Percentiles rank a stretch among this genome's conserved stretches.
phyloP scores from a whole-genome alignment of 176 grass and related monocot species.

The Oryza glaberrima region DNA sequence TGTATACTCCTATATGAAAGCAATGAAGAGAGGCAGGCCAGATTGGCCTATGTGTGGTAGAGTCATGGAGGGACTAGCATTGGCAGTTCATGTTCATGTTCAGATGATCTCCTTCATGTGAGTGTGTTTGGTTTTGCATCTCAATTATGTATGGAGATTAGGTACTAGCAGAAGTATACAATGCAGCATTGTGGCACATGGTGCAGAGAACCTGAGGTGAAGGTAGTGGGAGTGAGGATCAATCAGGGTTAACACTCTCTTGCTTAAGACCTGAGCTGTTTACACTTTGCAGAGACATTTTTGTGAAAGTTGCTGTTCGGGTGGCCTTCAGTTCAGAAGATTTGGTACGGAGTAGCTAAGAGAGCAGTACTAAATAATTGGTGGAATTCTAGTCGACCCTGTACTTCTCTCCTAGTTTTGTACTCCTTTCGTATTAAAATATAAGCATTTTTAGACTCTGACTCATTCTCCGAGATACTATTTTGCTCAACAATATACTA shows the following conservation, averaged over 20 bases:
- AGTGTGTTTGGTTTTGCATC: not conserved
- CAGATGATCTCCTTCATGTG: not conserved
- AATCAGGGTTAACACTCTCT: not conserved
- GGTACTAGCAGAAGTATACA: not conserved
- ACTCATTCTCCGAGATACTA: too few relatives aligned
- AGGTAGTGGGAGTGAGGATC: not conserved
- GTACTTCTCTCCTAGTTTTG: too few relatives aligned
- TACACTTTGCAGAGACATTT: not conserved
- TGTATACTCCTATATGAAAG: not conserved
- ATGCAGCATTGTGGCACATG: not conserved
- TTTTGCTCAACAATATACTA: too few relatives aligned
- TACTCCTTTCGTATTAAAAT: too few relatives aligned
- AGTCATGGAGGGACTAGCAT: not conserved
- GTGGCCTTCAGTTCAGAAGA: not conserved
- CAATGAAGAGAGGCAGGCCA: not conserved
- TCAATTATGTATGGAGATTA: not conserved
- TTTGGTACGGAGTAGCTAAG: too few relatives aligned
- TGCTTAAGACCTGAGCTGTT: not conserved
- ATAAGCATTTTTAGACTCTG: too few relatives aligned
- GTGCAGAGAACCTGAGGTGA: not conserved
- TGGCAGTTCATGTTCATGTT: not conserved
- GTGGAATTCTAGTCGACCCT: too few relatives aligned
- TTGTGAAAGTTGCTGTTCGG: not conserved
- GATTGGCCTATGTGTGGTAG: not conserved
- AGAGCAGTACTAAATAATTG: too few relatives aligned